Evolutionary conservation across 257 asterid species (phyloP).

Genomic region (Orobanche coerulescens): DNA sequence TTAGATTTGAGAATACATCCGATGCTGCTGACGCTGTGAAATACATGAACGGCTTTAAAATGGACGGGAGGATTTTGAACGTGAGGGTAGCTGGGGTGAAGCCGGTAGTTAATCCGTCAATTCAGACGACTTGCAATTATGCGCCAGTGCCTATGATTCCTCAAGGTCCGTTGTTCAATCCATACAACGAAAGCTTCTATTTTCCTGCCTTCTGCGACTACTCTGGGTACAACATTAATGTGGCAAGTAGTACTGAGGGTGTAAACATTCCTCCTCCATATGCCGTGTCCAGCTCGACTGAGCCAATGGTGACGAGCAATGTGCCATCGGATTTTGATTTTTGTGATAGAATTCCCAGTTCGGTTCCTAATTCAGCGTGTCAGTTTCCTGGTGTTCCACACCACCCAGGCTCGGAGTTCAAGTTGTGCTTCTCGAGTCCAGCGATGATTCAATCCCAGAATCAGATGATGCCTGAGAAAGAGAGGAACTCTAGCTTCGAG

Average conservation of each 20-base stretch:
- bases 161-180: slow-evolving; percentile 5
- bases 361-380: not conserved
- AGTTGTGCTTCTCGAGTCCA: slow-evolving; percentile 15
- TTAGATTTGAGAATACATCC: slow-evolving; percentile 20
- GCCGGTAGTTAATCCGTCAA: slow-evolving; percentile 8
- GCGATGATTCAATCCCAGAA: not conserved
- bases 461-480: not conserved
- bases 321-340: slow-evolving; percentile 2
- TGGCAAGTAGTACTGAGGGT: slow-evolving; percentile 3
- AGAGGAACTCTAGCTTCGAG: not conserved
- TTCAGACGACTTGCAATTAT: not conserved
- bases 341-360: not conserved
- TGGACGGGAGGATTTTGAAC: slow-evolving; percentile 26
- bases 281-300: not conserved
- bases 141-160: slow-evolving; percentile 13
- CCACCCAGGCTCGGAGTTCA: slow-evolving; percentile 13
- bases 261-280: slow-evolving; percentile 7
- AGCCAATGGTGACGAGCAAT: not conserved
- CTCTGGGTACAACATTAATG: not conserved
- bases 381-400: slow-evolving; percentile 20
- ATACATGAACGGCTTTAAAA: slow-evolving; percentile 28
- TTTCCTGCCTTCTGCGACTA: not conserved
- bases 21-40: slow-evolving; percentile 30
- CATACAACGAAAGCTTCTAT: not conserved
- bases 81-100: slow-evolving; percentile 30